These are phyloP conservation scores for Vaccinium myrtillus DNA, from an alignment of 148 eudicot genomes.

Conservation along the genomic window DNA sequence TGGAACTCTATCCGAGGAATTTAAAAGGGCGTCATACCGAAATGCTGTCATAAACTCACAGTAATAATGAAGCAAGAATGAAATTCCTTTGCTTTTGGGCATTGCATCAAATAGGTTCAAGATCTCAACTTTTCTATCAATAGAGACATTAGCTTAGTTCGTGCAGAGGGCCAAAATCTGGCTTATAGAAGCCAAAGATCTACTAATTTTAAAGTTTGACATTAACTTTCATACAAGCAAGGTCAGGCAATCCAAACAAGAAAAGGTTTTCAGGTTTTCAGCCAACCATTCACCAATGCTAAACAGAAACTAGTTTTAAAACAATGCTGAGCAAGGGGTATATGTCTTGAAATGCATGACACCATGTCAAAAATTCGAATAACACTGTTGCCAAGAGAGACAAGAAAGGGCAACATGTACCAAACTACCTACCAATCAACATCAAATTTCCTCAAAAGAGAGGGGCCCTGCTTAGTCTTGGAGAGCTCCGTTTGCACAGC, in stretches of 20 bases:
- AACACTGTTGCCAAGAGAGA: neutral
- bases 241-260: neutral
- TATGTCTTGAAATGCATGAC: neutral
- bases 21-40: neutral
- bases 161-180: neutral
- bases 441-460: constrained; percentile 79
- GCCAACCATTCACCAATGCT: neutral
- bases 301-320: neutral
- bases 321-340: neutral
- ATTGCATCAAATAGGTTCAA: neutral
- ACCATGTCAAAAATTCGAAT: constrained; percentile 1
- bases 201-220: neutral
- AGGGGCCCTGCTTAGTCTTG: constrained; percentile 80
- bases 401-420: neutral
- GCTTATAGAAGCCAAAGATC: neutral
- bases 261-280: neutral
- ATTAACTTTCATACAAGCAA: neutral
- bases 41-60: neutral
- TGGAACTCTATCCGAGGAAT: neutral
- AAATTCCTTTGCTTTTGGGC: no score
- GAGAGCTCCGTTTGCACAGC: constrained; percentile 73
- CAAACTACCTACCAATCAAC: constrained; percentile 66
- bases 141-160: neutral
- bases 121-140: neutral
- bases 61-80: neutral